Evolutionary conservation across 331 rosid genomes (phyloP).

Genomic region (Rosa hybrid): DNA sequence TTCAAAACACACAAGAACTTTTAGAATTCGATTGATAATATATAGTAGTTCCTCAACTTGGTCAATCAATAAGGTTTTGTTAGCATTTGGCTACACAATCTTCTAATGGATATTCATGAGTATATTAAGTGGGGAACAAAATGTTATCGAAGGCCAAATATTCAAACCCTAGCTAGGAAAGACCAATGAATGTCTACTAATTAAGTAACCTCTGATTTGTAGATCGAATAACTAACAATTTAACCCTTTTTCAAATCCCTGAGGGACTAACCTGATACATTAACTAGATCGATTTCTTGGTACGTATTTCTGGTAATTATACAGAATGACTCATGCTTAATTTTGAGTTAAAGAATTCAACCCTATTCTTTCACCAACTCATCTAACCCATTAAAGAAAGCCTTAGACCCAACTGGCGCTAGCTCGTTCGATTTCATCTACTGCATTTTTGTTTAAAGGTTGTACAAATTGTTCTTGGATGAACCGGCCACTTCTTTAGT

Average conservation of each 20-base stretch:
- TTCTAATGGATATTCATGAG: background rate
- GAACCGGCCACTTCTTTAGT: background rate
- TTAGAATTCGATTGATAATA: background rate
- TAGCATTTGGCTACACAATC: background rate
- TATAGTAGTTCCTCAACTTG: background rate
- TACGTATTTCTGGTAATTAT: background rate
- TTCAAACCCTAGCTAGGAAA: background rate
- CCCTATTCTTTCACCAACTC: constrained; percentile 23
- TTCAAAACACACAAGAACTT: constrained; percentile 3
- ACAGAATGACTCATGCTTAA: background rate
- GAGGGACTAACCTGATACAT: background rate
- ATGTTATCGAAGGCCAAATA: background rate
- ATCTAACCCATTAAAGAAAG: constrained; percentile 38
- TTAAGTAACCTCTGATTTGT: background rate
- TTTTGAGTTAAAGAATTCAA: background rate
- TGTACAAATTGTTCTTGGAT: constrained; percentile 1
- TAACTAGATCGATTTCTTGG: background rate
- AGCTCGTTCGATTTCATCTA: constrained; percentile 29
- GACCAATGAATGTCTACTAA: background rate
- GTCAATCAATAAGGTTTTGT: background rate
- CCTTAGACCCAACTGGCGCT: constrained; percentile 58
- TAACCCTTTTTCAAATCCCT: background rate
- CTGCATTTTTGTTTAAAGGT: constrained; percentile 9
- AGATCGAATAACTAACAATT: no score
- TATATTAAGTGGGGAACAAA: background rate